Conservation (phyloP, 305 asterid genomes). For the Striga hermonthica region DNA sequence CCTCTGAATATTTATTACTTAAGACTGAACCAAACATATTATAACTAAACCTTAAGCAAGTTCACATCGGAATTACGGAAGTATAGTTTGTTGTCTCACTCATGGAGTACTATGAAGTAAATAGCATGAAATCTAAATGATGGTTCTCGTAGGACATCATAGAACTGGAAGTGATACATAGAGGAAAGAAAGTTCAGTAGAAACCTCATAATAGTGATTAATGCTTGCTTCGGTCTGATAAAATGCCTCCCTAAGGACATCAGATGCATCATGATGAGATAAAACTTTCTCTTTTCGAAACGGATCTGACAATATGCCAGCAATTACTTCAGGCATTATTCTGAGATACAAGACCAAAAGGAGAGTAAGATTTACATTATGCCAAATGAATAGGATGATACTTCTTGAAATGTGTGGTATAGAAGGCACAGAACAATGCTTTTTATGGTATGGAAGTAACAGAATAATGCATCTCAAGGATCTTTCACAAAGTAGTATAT, state of each 20-base stretch:
- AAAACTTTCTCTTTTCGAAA: constrained; percentile 66
- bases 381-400: constrained; percentile 3
- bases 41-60: not conserved
- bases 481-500: no score
- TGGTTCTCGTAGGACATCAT: constrained; percentile 6
- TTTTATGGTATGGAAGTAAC: no score
- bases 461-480: no score
- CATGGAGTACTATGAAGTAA: constrained; percentile 1
- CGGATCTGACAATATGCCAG: constrained; percentile 76
- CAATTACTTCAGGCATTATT: constrained; percentile 81
- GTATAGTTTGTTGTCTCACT: constrained; percentile 2
- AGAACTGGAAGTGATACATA: constrained; percentile 28
- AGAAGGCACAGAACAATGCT: not conserved
- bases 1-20: constrained; percentile 1
- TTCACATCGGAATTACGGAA: constrained; percentile 22
- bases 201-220: constrained; percentile 88
- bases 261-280: constrained; percentile 69
- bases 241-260: constrained; percentile 92
- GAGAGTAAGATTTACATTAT: constrained; percentile 30
- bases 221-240: constrained; percentile 75
- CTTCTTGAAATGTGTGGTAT: constrained; percentile 16
- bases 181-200: constrained; percentile 28
- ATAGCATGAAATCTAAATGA: constrained; percentile 16
- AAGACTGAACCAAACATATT: constrained; percentile 4
- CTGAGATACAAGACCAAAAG: constrained; percentile 44